These are phyloP conservation scores for Pogostemon cablin DNA, from an alignment of 257 asterid species.

Conservation along the genomic window DNA sequence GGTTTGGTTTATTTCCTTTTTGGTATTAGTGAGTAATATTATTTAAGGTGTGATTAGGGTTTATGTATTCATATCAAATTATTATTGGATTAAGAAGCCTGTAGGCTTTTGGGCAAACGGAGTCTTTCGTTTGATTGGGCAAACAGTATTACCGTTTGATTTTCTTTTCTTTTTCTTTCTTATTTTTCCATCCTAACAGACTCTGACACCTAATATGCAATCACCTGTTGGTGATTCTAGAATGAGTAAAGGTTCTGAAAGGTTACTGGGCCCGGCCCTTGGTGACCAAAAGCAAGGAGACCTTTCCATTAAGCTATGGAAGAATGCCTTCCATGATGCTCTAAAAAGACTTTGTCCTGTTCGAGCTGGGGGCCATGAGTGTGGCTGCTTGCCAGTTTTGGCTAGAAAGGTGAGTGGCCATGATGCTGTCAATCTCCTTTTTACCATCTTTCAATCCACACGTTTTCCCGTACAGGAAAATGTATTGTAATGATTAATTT, in stretches of 20 bases:
- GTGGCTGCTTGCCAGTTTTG: conserved; percentile 96
- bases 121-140: too few relatives aligned
- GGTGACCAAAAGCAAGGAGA: conserved; percentile 83
- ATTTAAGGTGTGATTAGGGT: too few relatives aligned
- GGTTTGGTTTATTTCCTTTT: too few relatives aligned
- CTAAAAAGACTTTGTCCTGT: conserved; percentile 88
- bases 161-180: too few relatives aligned
- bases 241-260: conserved; percentile 47
- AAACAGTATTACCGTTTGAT: too few relatives aligned
- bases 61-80: too few relatives aligned
- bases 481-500: not conserved
- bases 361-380: conserved; percentile 87
- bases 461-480: not conserved
- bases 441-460: conserved; percentile 11
- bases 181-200: conserved; percentile 38
- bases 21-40: too few relatives aligned
- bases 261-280: conserved; percentile 63
- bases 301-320: conserved; percentile 83
- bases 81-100: too few relatives aligned
- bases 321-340: conserved; percentile 80
- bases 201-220: conserved; percentile 92
- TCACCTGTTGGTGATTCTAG: conserved; percentile 52
- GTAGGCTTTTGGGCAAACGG: too few relatives aligned
- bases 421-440: conserved; percentile 10
- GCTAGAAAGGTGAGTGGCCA: conserved; percentile 68